Base-by-base conservation (phyloP, 345 rosid genomes). In the Ricinus communis region DNA sequence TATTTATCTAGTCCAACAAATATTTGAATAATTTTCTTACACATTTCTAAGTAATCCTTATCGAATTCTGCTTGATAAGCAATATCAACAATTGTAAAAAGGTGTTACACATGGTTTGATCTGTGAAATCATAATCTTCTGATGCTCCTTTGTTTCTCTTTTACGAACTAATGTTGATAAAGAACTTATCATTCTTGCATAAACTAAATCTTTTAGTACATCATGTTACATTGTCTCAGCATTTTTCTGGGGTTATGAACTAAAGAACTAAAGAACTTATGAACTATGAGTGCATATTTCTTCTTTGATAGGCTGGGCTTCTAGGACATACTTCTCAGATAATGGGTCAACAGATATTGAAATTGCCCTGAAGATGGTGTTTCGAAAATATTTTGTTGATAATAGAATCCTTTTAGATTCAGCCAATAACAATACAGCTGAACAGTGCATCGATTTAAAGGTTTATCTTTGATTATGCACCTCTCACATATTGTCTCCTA, bases 361-460 rank as follows among this genome's bases (percentile, higher is more conserved):
- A 85, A 89, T 95, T 77, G 91, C 97, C 71, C 83, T 95, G 73
- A 92, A 95, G 87, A 95, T 95, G 99, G 97, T 96, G 68, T 95
- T 92, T 77, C 93, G 97, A 62, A 89, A 84, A 80, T 95, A 83
- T 80, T 85, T 72, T 72, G 83, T 62, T 80, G 96, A 90, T 75
- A 84, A 83, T 80, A 86, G 74, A 69, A 77, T 80, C 59, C 74
- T 85, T 56, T 61, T 64, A 19, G 76, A 74, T 55, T 27, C 60
- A 76, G 55, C 28, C n/a, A 69, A 69, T 72, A 80, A 41, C 74
- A 38, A 66, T 43, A 69, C 77, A 60, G 69, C 68, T 77, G 80
- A 80, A 76, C 80, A 67, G 57, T 69, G 60, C 68, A 60, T 82
- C 33, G 80, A 79, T 47, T 81, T 95, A 52, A 87, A 87, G 96